A percentile compares a stretch with the other conserved stretches of the same genome.
Evolutionary conservation across 1,284 basidiomycete genomes (phyloP).

Genomic region (Pseudozyma sp.): DNA sequence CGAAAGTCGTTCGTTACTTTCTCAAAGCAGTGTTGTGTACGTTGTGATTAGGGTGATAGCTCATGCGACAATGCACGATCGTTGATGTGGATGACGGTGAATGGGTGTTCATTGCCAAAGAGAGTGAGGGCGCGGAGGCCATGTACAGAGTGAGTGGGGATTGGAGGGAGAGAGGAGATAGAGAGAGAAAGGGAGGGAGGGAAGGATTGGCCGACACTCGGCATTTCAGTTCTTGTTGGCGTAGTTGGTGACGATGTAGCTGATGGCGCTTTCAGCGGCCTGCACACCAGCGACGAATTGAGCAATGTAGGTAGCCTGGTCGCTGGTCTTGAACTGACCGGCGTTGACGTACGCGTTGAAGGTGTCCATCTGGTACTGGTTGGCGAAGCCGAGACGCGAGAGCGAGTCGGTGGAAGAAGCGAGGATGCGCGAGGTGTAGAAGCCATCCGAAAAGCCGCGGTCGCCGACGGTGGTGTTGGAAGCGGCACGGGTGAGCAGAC

Average conservation of each 20-base stretch:
- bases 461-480: conserved; percentile 13
- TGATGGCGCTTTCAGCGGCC: conserved; percentile 48
- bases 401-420: conserved; percentile 71
- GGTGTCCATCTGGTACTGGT: conserved; percentile 75
- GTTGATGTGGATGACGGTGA: no score
- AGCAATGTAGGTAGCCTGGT: conserved; percentile 30
- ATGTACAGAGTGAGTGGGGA: background rate
- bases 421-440: conserved; percentile 75
- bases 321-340: conserved; percentile 19
- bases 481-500: background rate
- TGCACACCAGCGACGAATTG: conserved; percentile 47
- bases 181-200: background rate
- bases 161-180: background rate
- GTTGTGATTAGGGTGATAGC: no score
- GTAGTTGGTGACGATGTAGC: conserved; percentile 31
- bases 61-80: no score
- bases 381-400: conserved; percentile 77
- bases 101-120: background rate
- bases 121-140: background rate
- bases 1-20: no score
- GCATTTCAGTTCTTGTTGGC: conserved; percentile 3
- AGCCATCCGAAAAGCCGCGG: conserved; percentile 76
- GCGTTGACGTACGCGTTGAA: conserved; percentile 45
- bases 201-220: conserved; percentile 1
- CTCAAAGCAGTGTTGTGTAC: no score